Percentiles rank a stretch among this genome's conserved stretches.
These are phyloP conservation scores for Fraxinus sp. DNA, from an alignment of 305 asterid species.

Conservation along the genomic window DNA sequence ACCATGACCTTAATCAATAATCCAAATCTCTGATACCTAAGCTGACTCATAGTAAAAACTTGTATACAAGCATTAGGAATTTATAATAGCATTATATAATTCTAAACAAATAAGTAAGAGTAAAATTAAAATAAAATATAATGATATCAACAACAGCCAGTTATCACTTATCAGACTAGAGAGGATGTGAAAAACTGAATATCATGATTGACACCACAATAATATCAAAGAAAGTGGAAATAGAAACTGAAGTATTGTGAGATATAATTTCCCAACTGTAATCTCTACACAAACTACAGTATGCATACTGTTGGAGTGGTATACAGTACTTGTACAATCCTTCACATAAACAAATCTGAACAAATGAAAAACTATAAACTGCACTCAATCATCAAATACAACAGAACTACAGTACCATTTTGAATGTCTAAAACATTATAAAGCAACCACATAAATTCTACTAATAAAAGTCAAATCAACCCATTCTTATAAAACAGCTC, in stretches of 20 bases:
- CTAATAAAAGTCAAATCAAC: constrained; percentile 8
- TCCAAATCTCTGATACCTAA: not conserved
- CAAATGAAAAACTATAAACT: constrained; percentile 8
- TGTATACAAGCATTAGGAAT: not conserved
- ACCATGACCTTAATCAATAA: not conserved
- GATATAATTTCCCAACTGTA: constrained; percentile 7
- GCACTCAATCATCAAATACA: constrained; percentile 12
- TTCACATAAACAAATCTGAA: not conserved
- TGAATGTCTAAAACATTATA: not conserved
- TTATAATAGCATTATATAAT: constrained; percentile 5
- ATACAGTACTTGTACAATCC: constrained; percentile 15
- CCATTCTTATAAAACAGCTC: constrained; percentile 14
- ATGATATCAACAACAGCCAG: constrained; percentile 12
- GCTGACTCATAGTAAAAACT: not conserved
- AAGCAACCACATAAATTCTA: not conserved
- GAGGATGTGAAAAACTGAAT: not conserved
- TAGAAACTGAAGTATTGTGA: constrained; percentile 9
- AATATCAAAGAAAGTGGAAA: not conserved
- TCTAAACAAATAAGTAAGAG: constrained; percentile 7
- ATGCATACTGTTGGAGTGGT: not conserved
- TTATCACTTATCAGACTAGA: not conserved
- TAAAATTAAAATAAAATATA: constrained; percentile 16
- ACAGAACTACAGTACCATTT: constrained; percentile 6
- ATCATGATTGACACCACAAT: not conserved
- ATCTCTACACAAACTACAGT: constrained; percentile 7